Conservation (phyloP, 192 early-diverging fungal genomes). For the Coemansia sp. region DNA sequence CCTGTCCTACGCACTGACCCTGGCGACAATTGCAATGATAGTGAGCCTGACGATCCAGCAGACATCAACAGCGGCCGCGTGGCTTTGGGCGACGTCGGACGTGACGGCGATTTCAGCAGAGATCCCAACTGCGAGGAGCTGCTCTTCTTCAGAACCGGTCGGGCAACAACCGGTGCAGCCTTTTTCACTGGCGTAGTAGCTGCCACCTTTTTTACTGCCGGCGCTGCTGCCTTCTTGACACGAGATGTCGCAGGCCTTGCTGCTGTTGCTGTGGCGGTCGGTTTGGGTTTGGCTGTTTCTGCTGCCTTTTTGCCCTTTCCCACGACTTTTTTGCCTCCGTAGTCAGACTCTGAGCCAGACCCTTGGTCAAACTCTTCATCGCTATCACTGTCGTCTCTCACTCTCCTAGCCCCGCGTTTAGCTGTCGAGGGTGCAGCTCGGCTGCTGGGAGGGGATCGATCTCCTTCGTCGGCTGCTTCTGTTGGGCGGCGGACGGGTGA, state of each 20-base stretch:
- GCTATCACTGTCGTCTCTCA: not conserved
- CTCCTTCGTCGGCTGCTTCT: not conserved
- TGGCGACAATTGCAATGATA: conserved; percentile 20
- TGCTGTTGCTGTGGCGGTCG: not conserved
- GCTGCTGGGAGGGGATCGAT: not conserved
- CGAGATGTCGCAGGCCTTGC: not conserved
- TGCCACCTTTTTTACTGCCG: conserved; percentile 1
- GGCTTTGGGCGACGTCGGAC: conserved; percentile 3
- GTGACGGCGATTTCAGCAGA: conserved; percentile 24
- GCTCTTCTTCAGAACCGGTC: not conserved
- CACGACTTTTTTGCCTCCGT: not conserved
- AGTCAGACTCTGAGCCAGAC: conserved; percentile 22
- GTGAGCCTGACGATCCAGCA: conserved; percentile 17
- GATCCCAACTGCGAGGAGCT: conserved; percentile 16
- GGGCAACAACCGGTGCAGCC: conserved; percentile 5
- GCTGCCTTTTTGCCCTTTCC: conserved; percentile 7
- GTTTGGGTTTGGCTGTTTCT: not conserved
- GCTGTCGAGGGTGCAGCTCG: not conserved
- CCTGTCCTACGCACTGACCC: conserved; percentile 10
- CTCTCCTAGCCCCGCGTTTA: conserved; percentile 12
- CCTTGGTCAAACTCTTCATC: conserved; percentile 5
- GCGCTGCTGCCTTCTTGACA: not conserved
- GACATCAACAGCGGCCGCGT: conserved; percentile 22
- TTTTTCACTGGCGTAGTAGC: not conserved
- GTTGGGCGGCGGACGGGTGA: not conserved